Percentiles rank a stretch among this genome's conserved stretches.
Evolutionary conservation across 495 filamentous ascomycete genomes (phyloP).

Genomic region (Penicillium mononematosum): DNA sequence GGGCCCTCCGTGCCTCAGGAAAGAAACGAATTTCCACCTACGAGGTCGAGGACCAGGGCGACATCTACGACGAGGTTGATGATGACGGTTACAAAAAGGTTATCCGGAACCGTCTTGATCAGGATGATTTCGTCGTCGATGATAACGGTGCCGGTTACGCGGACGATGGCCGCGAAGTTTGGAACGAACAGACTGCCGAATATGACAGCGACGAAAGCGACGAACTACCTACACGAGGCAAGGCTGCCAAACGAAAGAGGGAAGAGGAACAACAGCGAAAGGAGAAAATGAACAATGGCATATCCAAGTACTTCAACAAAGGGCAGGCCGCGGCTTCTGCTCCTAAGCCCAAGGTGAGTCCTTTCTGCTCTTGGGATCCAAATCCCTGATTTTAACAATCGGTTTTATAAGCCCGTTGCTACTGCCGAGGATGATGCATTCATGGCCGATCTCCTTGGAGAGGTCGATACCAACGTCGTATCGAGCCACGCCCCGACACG

Average conservation of each 20-base stretch:
- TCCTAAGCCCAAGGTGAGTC: constrained; percentile 74
- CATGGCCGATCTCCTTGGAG: constrained; percentile 76
- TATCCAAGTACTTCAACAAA: constrained; percentile 89
- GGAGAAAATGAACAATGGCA: constrained; percentile 84
- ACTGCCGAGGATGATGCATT: constrained; percentile 88
- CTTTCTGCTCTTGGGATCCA: neutral
- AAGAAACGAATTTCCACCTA: constrained; percentile 90
- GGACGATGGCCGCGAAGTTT: constrained; percentile 96
- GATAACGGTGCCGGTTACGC: constrained; percentile 93
- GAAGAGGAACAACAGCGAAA: constrained; percentile 86
- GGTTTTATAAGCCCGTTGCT: constrained; percentile 37
- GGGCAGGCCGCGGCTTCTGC: constrained; percentile 59
- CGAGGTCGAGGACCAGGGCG: constrained; percentile 77
- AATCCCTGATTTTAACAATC: constrained; percentile 5
- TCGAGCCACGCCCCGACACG: constrained; percentile 53
- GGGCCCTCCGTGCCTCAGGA: constrained; percentile 79
- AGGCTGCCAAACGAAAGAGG: constrained; percentile 78
- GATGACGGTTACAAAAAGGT: constrained; percentile 97
- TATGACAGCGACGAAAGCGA: constrained; percentile 68
- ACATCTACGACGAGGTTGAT: constrained; percentile 94
- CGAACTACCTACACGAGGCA: constrained; percentile 62
- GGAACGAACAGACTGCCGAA: constrained; percentile 63
- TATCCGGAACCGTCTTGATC: constrained; percentile 80
- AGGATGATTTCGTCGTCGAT: constrained; percentile 97
- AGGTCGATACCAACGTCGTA: constrained; percentile 82